Conservation (phyloP, 2,329 filamentous ascomycete genomes). For the Ophiostoma sp. region DNA sequence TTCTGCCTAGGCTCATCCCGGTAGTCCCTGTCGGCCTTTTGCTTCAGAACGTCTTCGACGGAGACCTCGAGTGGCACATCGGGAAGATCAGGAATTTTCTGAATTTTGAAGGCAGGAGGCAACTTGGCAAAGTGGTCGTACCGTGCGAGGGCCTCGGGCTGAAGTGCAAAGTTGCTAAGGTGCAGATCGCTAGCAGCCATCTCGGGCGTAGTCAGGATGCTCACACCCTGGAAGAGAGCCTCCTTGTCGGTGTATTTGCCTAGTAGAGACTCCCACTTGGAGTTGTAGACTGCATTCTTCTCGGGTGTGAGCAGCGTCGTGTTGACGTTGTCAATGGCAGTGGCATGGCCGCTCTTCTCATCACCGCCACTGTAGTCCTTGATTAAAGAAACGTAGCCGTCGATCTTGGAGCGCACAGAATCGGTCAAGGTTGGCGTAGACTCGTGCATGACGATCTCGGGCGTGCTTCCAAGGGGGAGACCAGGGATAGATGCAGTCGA, state of each 20-base stretch:
- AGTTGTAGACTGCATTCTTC: conserved; percentile 10
- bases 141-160: not conserved
- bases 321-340: not conserved
- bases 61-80: not conserved
- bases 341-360: no score
- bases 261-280: not conserved
- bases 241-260: not conserved
- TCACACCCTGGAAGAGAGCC: conserved; percentile 20
- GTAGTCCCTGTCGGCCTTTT: not conserved
- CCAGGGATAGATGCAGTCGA: conserved; percentile 26
- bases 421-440: not conserved
- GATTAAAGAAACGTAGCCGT: no score
- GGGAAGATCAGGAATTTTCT: not conserved
- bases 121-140: not conserved
- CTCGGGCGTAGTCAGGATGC: conserved; percentile 33
- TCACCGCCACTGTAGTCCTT: no score
- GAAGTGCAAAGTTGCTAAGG: conserved; percentile 14
- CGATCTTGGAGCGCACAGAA: not conserved
- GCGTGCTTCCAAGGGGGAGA: conserved; percentile 3
- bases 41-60: not conserved
- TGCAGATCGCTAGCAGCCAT: conserved; percentile 29
- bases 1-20: not conserved
- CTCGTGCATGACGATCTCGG: not conserved
- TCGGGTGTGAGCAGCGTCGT: not conserved
- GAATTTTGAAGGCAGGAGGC: conserved; percentile 13